Percentiles rank a stretch among this genome's conserved stretches.
Evolutionary conservation across 2,329 filamentous ascomycete species (phyloP).

Genomic region (Tolypocladium sp.): DNA sequence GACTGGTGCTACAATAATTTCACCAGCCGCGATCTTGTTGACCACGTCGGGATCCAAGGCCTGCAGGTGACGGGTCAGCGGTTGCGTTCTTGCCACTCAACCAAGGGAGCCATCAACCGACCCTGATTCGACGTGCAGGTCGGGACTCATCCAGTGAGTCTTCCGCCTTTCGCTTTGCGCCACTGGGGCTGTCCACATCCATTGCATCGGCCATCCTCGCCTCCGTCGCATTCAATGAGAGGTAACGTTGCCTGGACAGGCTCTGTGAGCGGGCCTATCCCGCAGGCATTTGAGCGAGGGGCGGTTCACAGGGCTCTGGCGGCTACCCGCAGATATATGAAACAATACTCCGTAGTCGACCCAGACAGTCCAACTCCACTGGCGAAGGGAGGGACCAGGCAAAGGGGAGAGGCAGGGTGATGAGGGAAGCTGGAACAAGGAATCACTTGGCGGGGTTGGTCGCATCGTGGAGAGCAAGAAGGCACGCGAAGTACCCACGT

Average conservation of each 20-base stretch:
- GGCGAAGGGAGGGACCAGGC: not conserved
- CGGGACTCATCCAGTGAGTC: slow-evolving; percentile 24
- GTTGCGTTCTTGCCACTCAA: not conserved
- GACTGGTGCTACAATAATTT: slow-evolving; percentile 95
- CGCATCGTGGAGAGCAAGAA: not conserved
- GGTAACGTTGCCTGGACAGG: not conserved
- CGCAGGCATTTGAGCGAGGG: not conserved
- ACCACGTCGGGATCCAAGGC: slow-evolving; percentile 87
- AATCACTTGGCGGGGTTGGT: not conserved
- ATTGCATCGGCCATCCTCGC: slow-evolving; percentile 28
- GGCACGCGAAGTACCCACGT: slow-evolving; percentile 4
- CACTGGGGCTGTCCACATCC: slow-evolving; percentile 30
- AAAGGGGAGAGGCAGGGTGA: not conserved
- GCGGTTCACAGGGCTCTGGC: not conserved
- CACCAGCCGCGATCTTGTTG: slow-evolving; percentile 96
- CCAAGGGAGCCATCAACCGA: slow-evolving; percentile 13
- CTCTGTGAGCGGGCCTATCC: not conserved
- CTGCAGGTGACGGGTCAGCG: slow-evolving; percentile 29
- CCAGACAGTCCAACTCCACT: not conserved
- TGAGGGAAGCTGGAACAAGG: not conserved
- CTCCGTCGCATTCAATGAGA: not conserved
- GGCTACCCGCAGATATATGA: not conserved
- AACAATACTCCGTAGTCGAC: not conserved
- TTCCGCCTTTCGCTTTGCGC: slow-evolving; percentile 42
- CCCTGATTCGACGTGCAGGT: slow-evolving; percentile 40